phyloP scores from a whole-genome alignment of 208 protist species.

The Angomonas ambiguus region DNA sequence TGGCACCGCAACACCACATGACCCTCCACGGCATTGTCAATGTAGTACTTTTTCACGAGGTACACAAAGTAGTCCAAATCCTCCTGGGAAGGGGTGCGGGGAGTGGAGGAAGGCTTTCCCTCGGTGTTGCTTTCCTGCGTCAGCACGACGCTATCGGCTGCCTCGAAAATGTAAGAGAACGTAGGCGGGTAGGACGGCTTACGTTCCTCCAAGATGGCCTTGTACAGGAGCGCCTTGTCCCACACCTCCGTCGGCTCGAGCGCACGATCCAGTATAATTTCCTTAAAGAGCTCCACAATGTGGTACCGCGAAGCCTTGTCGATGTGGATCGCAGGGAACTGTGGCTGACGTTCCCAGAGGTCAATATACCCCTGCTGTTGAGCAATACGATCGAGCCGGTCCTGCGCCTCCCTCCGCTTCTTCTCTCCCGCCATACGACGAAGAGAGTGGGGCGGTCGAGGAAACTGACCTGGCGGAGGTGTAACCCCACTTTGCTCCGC shows the following conservation, averaged over 20 bases:
- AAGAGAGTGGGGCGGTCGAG: slow-evolving; percentile 55
- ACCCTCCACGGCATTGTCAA: slow-evolving; percentile 81
- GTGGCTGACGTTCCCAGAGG: slow-evolving; percentile 79
- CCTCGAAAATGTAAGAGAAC: slow-evolving; percentile 69
- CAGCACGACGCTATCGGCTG: slow-evolving; percentile 41
- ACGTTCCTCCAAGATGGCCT: slow-evolving; percentile 68
- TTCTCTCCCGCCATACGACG: slow-evolving; percentile 49
- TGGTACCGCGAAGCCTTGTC: slow-evolving; percentile 62
- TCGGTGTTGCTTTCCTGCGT: background rate
- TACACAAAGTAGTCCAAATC: slow-evolving; percentile 73
- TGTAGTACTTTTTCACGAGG: slow-evolving; percentile 71
- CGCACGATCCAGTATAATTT: slow-evolving; percentile 63
- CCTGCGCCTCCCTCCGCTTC: slow-evolving; percentile 42
- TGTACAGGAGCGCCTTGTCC: slow-evolving; percentile 83
- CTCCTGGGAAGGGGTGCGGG: slow-evolving; percentile 40
- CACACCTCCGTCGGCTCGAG: slow-evolving; percentile 57
- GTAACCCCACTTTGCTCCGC: slow-evolving; percentile 25
- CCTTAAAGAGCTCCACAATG: slow-evolving; percentile 79
- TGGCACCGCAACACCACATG: slow-evolving; percentile 86
- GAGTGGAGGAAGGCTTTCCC: background rate
- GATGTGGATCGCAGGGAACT: slow-evolving; percentile 79
- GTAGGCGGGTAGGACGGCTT: slow-evolving; percentile 53
- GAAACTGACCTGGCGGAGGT: slow-evolving; percentile 37
- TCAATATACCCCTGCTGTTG: slow-evolving; percentile 66
- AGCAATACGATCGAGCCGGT: slow-evolving; percentile 43